Evolutionary conservation across 83 land plant genomes (phyloP).

Genomic region (Diphasiastrum complanatum): DNA sequence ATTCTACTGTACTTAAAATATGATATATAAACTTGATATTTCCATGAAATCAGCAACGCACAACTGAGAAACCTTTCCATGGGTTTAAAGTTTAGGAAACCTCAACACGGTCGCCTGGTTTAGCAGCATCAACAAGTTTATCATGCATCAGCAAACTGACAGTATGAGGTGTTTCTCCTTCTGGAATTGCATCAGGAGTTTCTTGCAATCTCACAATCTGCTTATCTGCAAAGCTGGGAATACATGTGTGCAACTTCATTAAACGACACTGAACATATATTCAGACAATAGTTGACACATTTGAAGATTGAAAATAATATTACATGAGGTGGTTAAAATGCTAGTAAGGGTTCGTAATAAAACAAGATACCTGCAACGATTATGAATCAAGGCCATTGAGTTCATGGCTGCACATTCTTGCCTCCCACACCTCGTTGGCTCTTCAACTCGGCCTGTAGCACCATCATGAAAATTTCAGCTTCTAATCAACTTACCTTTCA

Average conservation of each 20-base stretch:
- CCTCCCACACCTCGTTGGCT: slow-evolving; percentile 65
- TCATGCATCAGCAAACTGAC: slow-evolving; percentile 95
- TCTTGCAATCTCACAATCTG: slow-evolving; percentile 95
- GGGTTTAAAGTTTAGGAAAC: slow-evolving; percentile 23
- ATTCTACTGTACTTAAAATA: no score
- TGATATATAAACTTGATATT: no score
- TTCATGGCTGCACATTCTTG: slow-evolving; percentile 67
- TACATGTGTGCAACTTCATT: neutral
- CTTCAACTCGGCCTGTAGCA: slow-evolving; percentile 62
- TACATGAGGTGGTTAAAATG: neutral
- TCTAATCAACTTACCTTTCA: no score
- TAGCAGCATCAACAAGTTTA: slow-evolving; percentile 87
- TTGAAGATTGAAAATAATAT: no score
- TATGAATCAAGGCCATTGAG: slow-evolving; percentile 81
- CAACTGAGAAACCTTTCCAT: neutral
- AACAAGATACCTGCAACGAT: slow-evolving; percentile 75
- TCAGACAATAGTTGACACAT: no score
- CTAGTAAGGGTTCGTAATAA: neutral
- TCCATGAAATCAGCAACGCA: neutral
- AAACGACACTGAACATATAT: no score
- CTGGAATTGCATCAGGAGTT: slow-evolving; percentile 99
- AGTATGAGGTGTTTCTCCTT: slow-evolving; percentile 96
- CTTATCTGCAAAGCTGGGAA: slow-evolving; percentile 79
- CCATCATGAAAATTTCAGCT: no score
- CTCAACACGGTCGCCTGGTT: slow-evolving; percentile 97